These are phyloP conservation scores for Ogataea naganishii DNA, from an alignment of 805 yeast species.

Conservation along the genomic window DNA sequence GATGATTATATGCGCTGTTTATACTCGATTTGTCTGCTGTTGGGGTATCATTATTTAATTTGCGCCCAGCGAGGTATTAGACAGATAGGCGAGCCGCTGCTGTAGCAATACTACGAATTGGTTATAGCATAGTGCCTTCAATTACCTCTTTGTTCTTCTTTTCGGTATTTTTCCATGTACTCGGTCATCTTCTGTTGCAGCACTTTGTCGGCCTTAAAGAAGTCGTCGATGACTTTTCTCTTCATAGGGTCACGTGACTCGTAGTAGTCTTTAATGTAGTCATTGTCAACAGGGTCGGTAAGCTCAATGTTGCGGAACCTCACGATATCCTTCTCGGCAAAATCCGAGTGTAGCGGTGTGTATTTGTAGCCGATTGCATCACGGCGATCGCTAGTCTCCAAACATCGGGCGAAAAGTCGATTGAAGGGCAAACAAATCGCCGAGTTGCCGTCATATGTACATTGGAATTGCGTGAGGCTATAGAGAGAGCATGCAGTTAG, in stretches of 20 bases:
- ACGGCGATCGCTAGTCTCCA: slow-evolving; percentile 10
- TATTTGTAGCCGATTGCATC: slow-evolving; percentile 22
- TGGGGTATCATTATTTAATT: no score
- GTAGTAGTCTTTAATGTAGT: slow-evolving; percentile 9
- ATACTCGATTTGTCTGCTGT: no score
- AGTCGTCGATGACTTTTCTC: slow-evolving; percentile 14
- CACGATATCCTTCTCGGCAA: slow-evolving; percentile 3
- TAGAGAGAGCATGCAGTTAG: slow-evolving; percentile 23
- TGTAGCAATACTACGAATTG: no score
- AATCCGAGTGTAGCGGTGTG: slow-evolving; percentile 14
- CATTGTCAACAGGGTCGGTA: slow-evolving; percentile 28
- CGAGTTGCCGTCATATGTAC: slow-evolving; percentile 34
- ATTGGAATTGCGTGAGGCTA: slow-evolving; percentile 37
- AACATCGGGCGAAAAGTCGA: slow-evolving; percentile 36
- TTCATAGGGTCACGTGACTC: slow-evolving; percentile 4
- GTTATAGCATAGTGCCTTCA: no score
- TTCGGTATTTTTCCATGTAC: slow-evolving; percentile 14
- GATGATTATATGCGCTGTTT: no score
- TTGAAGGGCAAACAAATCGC: slow-evolving; percentile 40
- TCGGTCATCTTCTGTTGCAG: slow-evolving; percentile 19
- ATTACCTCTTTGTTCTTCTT: slow-evolving; percentile 4
- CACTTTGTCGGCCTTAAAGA: slow-evolving; percentile 22
- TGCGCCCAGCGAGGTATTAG: no score
- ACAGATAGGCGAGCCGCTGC: no score
- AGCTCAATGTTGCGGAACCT: slow-evolving; percentile 27